Base-by-base conservation (phyloP, 73 alveolate species). In the Paramecium sexaurelia region DNA sequence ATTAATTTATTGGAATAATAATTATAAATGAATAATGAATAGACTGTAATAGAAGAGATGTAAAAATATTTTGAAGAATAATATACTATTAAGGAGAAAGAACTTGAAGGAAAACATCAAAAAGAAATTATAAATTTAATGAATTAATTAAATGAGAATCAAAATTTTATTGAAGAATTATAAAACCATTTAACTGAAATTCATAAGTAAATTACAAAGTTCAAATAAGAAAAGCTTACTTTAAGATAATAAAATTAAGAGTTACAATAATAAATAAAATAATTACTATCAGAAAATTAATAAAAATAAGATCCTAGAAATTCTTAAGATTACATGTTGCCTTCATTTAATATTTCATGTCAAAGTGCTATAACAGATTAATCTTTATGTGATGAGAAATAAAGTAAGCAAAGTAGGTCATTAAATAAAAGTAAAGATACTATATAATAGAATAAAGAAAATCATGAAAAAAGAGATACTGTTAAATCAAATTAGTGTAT, bases 111-210 rank as follows among this genome's bases (percentile, higher is more conserved):
- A 36, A 37, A 71, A 71, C 56, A 71, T 32, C 3, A 71, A 10
- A 27, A 33, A 3, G 55, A 33, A 71, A 36, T 35, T 7, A 6
- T 3, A 33, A 35, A 36, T 33, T 71, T 71, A 17, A 71, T 71
- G 86, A 71, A 1, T 13, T 40, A 71, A 71, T 71, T 71, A 17
- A 71, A 71, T 71, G 86, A 71, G 24, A 71, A 71, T 71, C 10
- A 71, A 33, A 71, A 22, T 36, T 71, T 71, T n/a, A 71, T 71
- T 35, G 86, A 71, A 71, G 86, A 71, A 36, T n/a, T 71, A 20
- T 35, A 71, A 37, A 71, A 35, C 17, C 86, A 71, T 71, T 20
- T 71, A 33, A 37, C 86, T 33, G 86, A 71, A n/a, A 71, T 71
- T 11, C 86, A 71, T 71, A 32, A 37, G 8, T n/a, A 71, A n/a